These are phyloP conservation scores for Scedosporium aurantiacum DNA, from an alignment of 2,329 filamentous ascomycete genomes.

Conservation along the genomic window DNA sequence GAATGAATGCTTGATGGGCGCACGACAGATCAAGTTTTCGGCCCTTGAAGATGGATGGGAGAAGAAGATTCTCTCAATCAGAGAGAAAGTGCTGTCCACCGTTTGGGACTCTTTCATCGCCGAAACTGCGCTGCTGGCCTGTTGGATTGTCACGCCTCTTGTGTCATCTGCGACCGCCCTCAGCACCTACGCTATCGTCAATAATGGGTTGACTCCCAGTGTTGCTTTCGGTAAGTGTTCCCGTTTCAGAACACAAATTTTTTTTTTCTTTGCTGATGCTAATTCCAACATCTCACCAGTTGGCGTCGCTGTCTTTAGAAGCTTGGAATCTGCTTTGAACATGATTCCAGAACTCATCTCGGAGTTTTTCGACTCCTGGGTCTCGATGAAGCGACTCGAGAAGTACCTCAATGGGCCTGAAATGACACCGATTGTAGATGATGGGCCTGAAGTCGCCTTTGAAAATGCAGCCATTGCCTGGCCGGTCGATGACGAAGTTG, in stretches of 20 bases:
- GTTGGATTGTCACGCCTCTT: slow-evolving; percentile 65
- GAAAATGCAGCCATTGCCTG: slow-evolving; percentile 60
- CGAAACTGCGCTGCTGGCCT: slow-evolving; percentile 51
- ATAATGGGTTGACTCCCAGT: slow-evolving; percentile 56
- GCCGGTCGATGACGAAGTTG: slow-evolving; percentile 53
- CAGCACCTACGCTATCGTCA: slow-evolving; percentile 52
- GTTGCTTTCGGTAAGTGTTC: slow-evolving; percentile 51
- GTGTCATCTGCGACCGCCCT: slow-evolving; percentile 62
- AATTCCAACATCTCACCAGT: slow-evolving; percentile 18
- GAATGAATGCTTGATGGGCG: slow-evolving; percentile 66
- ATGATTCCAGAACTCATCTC: slow-evolving; percentile 40
- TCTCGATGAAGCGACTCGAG: slow-evolving; percentile 64
- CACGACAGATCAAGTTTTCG: slow-evolving; percentile 77
- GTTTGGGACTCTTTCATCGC: slow-evolving; percentile 56
- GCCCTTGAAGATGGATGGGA: slow-evolving; percentile 68
- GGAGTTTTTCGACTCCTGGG: slow-evolving; percentile 50
- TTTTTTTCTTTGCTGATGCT: neutral
- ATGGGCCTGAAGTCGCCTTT: slow-evolving; percentile 52
- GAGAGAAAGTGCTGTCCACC: slow-evolving; percentile 54
- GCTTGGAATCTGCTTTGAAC: slow-evolving; percentile 61
- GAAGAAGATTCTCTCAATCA: slow-evolving; percentile 48
- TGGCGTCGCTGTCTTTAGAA: slow-evolving; percentile 61
- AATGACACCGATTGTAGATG: slow-evolving; percentile 39
- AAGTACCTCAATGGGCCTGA: slow-evolving; percentile 60
- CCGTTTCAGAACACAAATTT: neutral